Evolutionary conservation across 345 rosid genomes (phyloP), one percentile per base, ranked within the genome.

Genomic region (Erysimum cheiranthoides): DNA sequence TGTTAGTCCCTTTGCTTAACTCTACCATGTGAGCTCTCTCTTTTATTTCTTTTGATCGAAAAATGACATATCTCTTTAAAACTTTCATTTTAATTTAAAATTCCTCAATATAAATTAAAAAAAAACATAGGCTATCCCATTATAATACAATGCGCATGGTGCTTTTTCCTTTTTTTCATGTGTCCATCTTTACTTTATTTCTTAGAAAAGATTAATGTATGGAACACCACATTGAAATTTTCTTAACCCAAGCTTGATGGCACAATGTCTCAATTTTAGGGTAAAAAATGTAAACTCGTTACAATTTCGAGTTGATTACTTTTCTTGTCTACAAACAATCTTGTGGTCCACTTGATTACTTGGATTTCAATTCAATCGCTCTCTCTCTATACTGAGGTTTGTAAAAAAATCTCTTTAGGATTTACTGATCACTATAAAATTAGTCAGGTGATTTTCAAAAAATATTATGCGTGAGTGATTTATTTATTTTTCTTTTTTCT

Each of bases 1-100:
- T 61, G 76, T 72, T 7, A 50, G 43, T 50, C 40, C 69, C 18
- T 72, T 61, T 72, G 61, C 31, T 71, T 61, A 62, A 62, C 52
- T 63, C 43, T 30, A 18, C 76, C 70, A 73, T 62, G 76, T 73
- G 70, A 61, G 3, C 21, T 63, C 62, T 9, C 10, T 62, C 11
- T 18, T 21, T 21, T 21, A 21, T 21, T 21, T 21, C 25, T 21
- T 21, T 21, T 21, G 25, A 1, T 21, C 25, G 25, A 21, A 21
- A 21, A 1, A 21, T 21, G 25, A 21, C 25, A 21, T 63, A 53
- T 9, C 10, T 62, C 18, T 61, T 61, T 61, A 36, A 36, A 72
- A 18, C 18, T 73, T 73, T 62, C 43, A 40, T 50, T 50, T 61
- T 27, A n/a, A 27, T 72, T 71, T 50, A 4, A 70, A 32, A 28